A percentile compares a stretch with the other conserved stretches of the same genome.
These are phyloP conservation scores for Talaromyces liani DNA, from an alignment of 495 filamentous ascomycete genomes.

Conservation along the genomic window DNA sequence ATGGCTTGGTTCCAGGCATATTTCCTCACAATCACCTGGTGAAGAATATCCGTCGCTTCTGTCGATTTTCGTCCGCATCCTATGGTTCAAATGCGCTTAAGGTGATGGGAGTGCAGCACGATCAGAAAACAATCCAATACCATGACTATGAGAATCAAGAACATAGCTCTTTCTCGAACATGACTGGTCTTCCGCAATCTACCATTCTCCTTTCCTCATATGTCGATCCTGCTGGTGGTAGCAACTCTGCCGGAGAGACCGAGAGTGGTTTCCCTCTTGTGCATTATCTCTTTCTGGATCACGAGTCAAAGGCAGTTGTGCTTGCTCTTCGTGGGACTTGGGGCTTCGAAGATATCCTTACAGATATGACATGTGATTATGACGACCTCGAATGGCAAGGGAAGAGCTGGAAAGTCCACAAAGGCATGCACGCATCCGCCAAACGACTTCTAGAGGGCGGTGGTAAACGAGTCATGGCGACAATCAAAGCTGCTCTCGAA, in stretches of 20 bases:
- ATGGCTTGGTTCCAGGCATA: slow-evolving; percentile 51
- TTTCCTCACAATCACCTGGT: slow-evolving; percentile 63
- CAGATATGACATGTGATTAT: slow-evolving; percentile 77
- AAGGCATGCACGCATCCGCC: slow-evolving; percentile 76
- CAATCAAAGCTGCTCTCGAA: slow-evolving; percentile 62
- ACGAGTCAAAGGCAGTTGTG: slow-evolving; percentile 70
- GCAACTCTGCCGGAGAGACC: slow-evolving; percentile 62
- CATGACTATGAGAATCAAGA: slow-evolving; percentile 48
- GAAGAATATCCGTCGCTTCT: slow-evolving; percentile 65
- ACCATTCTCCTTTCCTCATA: slow-evolving; percentile 71
- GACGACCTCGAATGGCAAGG: slow-evolving; percentile 64
- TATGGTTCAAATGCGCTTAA: slow-evolving; percentile 67
- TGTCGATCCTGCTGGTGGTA: slow-evolving; percentile 66
- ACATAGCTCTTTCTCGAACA: slow-evolving; percentile 62
- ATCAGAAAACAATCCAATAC: slow-evolving; percentile 29
- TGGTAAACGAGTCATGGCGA: slow-evolving; percentile 56
- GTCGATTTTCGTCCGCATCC: slow-evolving; percentile 69
- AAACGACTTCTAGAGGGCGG: slow-evolving; percentile 60
- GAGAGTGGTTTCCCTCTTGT: slow-evolving; percentile 70
- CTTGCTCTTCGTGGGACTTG: slow-evolving; percentile 70
- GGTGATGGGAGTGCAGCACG: slow-evolving; percentile 57
- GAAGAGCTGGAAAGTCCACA: slow-evolving; percentile 65
- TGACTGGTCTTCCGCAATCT: slow-evolving; percentile 58
- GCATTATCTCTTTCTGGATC: slow-evolving; percentile 71
- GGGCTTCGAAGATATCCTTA: slow-evolving; percentile 73